Conservation (phyloP, 2,329 filamentous ascomycete species). For the Aureobasidium sp. region DNA sequence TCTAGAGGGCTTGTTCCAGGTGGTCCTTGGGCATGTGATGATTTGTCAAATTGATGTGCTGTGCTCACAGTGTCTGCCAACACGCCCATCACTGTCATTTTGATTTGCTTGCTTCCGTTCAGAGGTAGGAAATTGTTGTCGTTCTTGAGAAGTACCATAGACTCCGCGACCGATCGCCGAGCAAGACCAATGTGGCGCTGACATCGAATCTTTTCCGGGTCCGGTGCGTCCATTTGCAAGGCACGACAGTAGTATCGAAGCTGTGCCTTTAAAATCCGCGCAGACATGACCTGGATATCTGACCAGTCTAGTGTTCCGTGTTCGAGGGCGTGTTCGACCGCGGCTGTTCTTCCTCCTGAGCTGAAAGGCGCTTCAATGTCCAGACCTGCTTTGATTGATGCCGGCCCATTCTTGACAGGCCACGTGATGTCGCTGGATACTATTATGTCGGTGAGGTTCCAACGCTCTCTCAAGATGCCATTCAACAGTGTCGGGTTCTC, state of each 20-base stretch:
- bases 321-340: slow-evolving; percentile 9
- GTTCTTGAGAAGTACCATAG: slow-evolving; percentile 22
- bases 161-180: slow-evolving; percentile 17
- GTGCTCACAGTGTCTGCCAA: slow-evolving; percentile 17
- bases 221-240: not conserved
- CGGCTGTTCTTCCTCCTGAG: slow-evolving; percentile 7
- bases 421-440: slow-evolving; percentile 19
- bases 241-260: slow-evolving; percentile 5
- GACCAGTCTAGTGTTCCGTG: slow-evolving; percentile 3
- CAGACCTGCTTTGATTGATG: slow-evolving; percentile 20
- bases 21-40: slow-evolving; percentile 18
- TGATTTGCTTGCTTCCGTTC: not conserved
- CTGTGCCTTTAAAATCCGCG: not conserved
- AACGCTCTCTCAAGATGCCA: slow-evolving; percentile 18
- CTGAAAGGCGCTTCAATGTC: slow-evolving; percentile 21
- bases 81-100: slow-evolving; percentile 18
- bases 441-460: slow-evolving; percentile 20
- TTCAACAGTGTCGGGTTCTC: slow-evolving; percentile 19
- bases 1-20: slow-evolving; percentile 18
- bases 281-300: not conserved
- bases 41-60: slow-evolving; percentile 17
- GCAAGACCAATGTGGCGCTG: slow-evolving; percentile 18
- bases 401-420: slow-evolving; percentile 17
- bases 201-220: slow-evolving; percentile 16
- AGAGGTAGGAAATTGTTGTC: not conserved